Conservation (phyloP, 2,329 filamentous ascomycete species). For the Fusarium cicatricum region DNA sequence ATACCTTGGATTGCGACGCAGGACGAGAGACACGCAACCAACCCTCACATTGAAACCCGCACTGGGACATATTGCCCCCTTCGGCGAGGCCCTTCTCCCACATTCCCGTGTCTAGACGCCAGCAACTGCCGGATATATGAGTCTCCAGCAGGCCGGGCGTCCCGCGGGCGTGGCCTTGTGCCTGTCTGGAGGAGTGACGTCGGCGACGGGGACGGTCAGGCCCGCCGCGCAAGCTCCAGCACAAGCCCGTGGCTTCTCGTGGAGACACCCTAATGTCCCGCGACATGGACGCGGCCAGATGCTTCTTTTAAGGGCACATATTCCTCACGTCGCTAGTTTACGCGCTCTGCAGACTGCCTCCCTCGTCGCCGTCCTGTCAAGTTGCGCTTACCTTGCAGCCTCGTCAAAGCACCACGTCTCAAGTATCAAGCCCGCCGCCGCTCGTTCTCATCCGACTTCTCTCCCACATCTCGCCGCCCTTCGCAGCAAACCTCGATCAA, state of each 20-base stretch:
- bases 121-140: constrained; percentile 42
- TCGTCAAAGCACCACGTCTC: constrained; percentile 34
- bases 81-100: constrained; percentile 15
- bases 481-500: constrained; percentile 31
- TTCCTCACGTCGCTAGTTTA: constrained; percentile 33
- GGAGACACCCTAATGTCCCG: constrained; percentile 35
- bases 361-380: constrained; percentile 38
- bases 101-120: constrained; percentile 28
- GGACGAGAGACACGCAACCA: constrained; percentile 13
- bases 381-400: constrained; percentile 37
- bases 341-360: constrained; percentile 36
- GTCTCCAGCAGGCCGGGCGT: constrained; percentile 45
- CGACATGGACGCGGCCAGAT: constrained; percentile 37
- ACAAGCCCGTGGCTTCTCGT: constrained; percentile 29
- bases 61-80: neutral
- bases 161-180: constrained; percentile 43
- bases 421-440: constrained; percentile 22
- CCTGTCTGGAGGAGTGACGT: constrained; percentile 40
- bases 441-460: constrained; percentile 22
- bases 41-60: neutral
- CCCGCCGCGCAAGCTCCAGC: constrained; percentile 21
- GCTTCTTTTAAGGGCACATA: constrained; percentile 36
- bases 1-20: neutral
- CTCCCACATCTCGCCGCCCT: constrained; percentile 37
- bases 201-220: constrained; percentile 32